Evolutionary conservation across 208 protist species (phyloP).

Genomic region (Trypanosoma cruzi): DNA sequence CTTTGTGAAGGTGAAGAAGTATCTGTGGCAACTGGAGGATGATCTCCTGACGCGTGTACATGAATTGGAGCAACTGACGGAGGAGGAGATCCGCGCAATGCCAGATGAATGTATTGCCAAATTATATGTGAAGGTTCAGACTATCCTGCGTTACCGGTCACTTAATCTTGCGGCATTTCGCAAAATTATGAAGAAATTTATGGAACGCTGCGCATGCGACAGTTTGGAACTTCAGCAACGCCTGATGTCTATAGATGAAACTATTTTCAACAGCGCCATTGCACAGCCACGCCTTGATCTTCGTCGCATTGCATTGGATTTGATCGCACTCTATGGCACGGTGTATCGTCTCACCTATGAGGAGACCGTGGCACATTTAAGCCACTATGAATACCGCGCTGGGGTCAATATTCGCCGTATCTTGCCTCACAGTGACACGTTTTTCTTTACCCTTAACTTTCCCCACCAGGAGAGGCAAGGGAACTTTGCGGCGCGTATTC

Average conservation of each 20-base stretch:
- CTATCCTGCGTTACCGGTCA: conserved; percentile 65
- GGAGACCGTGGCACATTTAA: conserved; percentile 43
- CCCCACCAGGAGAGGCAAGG: conserved; percentile 61
- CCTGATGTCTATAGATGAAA: conserved; percentile 45
- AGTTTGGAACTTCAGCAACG: conserved; percentile 64
- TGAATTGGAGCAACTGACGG: conserved; percentile 53
- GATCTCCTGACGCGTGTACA: conserved; percentile 37
- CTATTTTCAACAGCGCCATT: conserved; percentile 55
- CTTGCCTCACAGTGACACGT: conserved; percentile 73
- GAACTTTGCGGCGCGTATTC: conserved; percentile 72
- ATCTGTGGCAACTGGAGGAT: conserved; percentile 49
- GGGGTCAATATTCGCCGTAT: conserved; percentile 66
- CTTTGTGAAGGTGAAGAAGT: conserved; percentile 62
- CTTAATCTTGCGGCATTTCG: conserved; percentile 79
- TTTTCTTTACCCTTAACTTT: conserved; percentile 72
- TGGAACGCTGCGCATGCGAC: conserved; percentile 77
- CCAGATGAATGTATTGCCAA: conserved; percentile 54
- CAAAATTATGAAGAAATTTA: conserved; percentile 83
- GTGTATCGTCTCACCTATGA: conserved; percentile 76
- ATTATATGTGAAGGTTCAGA: conserved; percentile 69
- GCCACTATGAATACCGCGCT: conserved; percentile 47
- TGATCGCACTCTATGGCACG: conserved; percentile 80
- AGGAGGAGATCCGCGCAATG: conserved; percentile 55
- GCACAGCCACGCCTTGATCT: conserved; percentile 60
- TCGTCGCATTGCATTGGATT: conserved; percentile 49